These are phyloP conservation scores for Aspergillus sp. DNA, from an alignment of 2,329 filamentous ascomycete species.

Conservation along the genomic window DNA sequence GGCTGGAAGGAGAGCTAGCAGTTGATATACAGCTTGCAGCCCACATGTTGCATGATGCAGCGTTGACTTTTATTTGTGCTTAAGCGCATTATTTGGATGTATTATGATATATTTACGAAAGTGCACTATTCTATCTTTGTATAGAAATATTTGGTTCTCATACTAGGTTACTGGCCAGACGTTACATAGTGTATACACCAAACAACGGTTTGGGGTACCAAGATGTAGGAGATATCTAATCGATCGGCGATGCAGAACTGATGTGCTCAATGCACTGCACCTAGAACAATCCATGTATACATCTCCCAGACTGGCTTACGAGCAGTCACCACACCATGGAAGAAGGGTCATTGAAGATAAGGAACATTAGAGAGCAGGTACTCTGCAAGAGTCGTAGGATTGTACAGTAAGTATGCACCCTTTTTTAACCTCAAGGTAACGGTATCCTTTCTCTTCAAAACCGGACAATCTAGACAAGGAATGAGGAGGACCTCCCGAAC, in stretches of 20 bases:
- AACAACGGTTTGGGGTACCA: not conserved
- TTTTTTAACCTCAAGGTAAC: not conserved
- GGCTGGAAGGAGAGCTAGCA: not conserved
- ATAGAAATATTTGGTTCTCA: not conserved
- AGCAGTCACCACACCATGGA: not conserved
- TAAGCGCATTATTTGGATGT: not conserved
- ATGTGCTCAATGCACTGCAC: not conserved
- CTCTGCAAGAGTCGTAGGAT: not conserved
- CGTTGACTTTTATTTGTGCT: not conserved
- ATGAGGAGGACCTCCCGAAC: not conserved
- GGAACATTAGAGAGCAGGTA: not conserved
- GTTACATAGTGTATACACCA: not conserved
- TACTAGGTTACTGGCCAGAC: not conserved
- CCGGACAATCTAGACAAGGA: not conserved
- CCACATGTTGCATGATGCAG: not conserved
- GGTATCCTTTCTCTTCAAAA: not conserved
- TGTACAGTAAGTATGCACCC: not conserved
- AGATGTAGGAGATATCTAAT: not conserved
- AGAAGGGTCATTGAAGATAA: not conserved
- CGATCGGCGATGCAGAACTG: not conserved
- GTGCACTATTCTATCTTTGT: conserved; percentile 2
- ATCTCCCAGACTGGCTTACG: too few relatives aligned
- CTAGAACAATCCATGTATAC: not conserved
- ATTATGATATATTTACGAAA: conserved; percentile 9
- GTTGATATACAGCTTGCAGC: too few relatives aligned